Base-by-base conservation (phyloP, 129 eudicot species). In the Tagetes erecta region DNA sequence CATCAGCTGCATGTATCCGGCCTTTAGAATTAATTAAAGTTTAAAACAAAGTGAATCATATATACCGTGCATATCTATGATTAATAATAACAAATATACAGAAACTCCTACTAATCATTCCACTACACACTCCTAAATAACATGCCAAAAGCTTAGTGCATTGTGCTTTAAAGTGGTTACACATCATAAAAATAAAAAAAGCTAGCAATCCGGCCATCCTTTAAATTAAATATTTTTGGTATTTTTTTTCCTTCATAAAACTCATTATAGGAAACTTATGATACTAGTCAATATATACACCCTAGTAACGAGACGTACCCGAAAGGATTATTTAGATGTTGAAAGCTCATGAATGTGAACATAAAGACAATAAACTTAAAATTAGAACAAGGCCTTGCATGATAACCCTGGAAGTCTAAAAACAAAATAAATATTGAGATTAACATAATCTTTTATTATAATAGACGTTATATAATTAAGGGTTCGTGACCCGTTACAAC, bases 61-160 rank as follows among this genome's bases (percentile, higher is more conserved):
- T 62, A 60, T 45, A n/a, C 67, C 44, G 7, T 72, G 67, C 59
- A 60, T 47, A 9, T 37, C 37, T 74, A 3, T 35, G 46, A 13
- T 35, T 20, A 62, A 46, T 2, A 7, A 62, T 20, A 20, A 20
- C 27, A 64, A 39, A 49, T 62, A 62, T 10, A 63, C 62, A 30
- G 27, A 35, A 46, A 74, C 34, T 74, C 78, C 62, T 74, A 73
- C 70, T 60, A 74, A 74, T 74, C 63, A 74, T 74, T 74, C 78
- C 78, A 74, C 78, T 74, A 60, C 78, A 47, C 60, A 34, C 46
- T 60, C 46, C 41, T 46, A 57, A 49, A 37, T 37, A 74, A 63
- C 38, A 46, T 46, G 63, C 71, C 71, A 74, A 74, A 74, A 62
- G 67, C 49, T 63, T 2, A 30, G 66, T 62, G 71, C 38, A 46